phyloP scores from a whole-genome alignment of 2,329 filamentous ascomycete species.

The Microdochium trichocladiopsis region DNA sequence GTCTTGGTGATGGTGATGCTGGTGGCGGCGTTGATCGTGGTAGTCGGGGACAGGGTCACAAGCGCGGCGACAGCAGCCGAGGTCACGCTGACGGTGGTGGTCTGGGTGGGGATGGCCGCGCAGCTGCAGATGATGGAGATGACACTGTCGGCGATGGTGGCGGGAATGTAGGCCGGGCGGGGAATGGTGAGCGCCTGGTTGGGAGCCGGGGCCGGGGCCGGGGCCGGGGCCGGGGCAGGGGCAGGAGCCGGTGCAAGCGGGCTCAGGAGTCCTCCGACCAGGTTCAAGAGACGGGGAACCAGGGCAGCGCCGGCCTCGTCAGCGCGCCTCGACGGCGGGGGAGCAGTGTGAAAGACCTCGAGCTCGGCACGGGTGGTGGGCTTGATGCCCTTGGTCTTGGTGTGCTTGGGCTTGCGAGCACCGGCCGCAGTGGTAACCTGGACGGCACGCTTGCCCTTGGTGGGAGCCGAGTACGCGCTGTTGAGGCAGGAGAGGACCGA shows the following conservation, averaged over 20 bases:
- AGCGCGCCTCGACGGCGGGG: background rate
- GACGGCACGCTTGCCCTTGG: slow-evolving; percentile 1
- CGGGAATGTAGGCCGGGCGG: slow-evolving; percentile 4
- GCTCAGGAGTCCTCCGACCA: background rate
- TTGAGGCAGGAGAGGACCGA: slow-evolving; percentile 3
- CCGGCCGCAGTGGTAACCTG: background rate
- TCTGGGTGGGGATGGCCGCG: slow-evolving; percentile 3
- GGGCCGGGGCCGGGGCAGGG: background rate
- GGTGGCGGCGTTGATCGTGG: slow-evolving; percentile 1
- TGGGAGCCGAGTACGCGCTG: slow-evolving; percentile 5
- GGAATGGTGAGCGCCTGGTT: background rate
- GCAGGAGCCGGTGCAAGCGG: background rate
- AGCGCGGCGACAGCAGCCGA: background rate
- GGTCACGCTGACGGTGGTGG: slow-evolving; percentile 4
- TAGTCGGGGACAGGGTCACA: background rate
- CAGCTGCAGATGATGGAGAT: slow-evolving; percentile 6
- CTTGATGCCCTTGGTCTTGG: background rate
- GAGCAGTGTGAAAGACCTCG: background rate
- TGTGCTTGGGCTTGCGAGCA: background rate
- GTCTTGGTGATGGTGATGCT: slow-evolving; percentile 1
- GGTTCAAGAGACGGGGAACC: background rate
- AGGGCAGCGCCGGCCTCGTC: background rate
- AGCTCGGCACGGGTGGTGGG: background rate
- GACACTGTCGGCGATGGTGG: slow-evolving; percentile 1
- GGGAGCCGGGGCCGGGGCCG: background rate